Base-by-base conservation (phyloP, 352 stramenopile species). In the Pythium angustatum region DNA sequence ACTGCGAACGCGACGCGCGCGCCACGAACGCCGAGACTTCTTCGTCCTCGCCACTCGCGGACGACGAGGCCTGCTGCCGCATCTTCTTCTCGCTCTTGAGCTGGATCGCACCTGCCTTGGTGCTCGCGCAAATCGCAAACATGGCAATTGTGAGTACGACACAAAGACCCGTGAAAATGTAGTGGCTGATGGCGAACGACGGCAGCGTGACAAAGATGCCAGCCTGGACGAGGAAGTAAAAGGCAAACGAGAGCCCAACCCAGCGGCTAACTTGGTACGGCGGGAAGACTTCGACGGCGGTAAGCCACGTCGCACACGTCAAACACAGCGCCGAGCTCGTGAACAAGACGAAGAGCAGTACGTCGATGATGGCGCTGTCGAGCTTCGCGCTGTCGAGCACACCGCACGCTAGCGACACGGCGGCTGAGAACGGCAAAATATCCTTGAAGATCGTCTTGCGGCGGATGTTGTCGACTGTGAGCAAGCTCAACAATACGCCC, bases 371-470 rank as follows among this genome's bases (percentile, higher is more conserved):
- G 47, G 62, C 83, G 38, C 73, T 57, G 40, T 84, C 64, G 27
- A 85, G 62, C 0, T 72, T 73, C 24, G 78, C 74, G n/a, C 73
- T 76, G 17, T 78, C 76, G 10, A 94, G 34, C 9, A 76, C 82
- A 11, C 85, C 82, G 51, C 83, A 91, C 0, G 73, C 80, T 24
- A 82, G 57, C 30, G 85, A 83, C 17, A 96, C 66, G 1, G 70
- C 66, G 9, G 76, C 81, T 22, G 76, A 78, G 56, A 96, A 80
- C 17, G 87, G 87, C 40, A 96, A 52, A 47, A 94, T 84, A 48
- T 94, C 87, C 66, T 96, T 96, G 65, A 93, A 88, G 26, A 96
- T 88, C 11, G 87, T 96, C 71, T 96, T 96, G 63, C 87, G 85
- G n/a, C 84, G 85, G 38, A 96, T 62, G 48, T 82, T 93, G 61